phyloP scores from a whole-genome alignment of 495 filamentous ascomycete species.

The Tuber indicum region DNA sequence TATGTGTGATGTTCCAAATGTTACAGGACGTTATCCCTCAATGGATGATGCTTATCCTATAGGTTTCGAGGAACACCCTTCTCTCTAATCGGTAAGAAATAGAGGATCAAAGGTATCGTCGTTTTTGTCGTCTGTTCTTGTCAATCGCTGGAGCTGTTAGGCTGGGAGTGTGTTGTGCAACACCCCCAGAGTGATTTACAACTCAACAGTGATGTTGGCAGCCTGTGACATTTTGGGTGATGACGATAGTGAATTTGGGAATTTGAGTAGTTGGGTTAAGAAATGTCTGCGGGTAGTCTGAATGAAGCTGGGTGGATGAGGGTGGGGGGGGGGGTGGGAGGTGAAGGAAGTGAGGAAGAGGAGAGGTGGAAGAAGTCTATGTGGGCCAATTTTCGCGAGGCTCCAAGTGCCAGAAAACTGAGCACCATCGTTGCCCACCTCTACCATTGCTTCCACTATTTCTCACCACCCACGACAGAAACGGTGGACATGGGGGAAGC shows the following conservation, averaged over 20 bases:
- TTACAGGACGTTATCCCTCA: constrained; percentile 30
- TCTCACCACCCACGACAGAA: background rate
- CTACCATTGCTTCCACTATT: background rate
- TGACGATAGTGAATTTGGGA: constrained; percentile 38
- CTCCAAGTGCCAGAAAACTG: background rate
- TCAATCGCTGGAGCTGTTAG: constrained; percentile 40
- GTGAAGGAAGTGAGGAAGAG: constrained; percentile 8
- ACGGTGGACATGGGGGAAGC: background rate
- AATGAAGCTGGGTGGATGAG: constrained; percentile 3
- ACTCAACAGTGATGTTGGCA: constrained; percentile 40
- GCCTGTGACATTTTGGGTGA: constrained; percentile 41
- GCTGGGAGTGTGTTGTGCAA: constrained; percentile 37
- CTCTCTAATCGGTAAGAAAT: background rate
- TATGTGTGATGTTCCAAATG: constrained; percentile 36
- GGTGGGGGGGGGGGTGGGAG: background rate
- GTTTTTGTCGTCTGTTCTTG: constrained; percentile 39
- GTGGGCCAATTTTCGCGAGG: constrained; percentile 12
- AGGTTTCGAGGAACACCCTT: background rate
- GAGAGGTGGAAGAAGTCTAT: constrained; percentile 9
- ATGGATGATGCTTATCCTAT: background rate
- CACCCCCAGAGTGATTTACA: constrained; percentile 42
- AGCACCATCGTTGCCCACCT: background rate
- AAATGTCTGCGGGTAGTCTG: constrained; percentile 4
- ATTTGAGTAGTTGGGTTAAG: constrained; percentile 22
- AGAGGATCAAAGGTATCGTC: constrained; percentile 32